A percentile compares a stretch with the other conserved stretches of the same genome.
These are phyloP conservation scores for Phytophthora pluvialis DNA, from an alignment of 352 stramenopile species.

Conservation along the genomic window DNA sequence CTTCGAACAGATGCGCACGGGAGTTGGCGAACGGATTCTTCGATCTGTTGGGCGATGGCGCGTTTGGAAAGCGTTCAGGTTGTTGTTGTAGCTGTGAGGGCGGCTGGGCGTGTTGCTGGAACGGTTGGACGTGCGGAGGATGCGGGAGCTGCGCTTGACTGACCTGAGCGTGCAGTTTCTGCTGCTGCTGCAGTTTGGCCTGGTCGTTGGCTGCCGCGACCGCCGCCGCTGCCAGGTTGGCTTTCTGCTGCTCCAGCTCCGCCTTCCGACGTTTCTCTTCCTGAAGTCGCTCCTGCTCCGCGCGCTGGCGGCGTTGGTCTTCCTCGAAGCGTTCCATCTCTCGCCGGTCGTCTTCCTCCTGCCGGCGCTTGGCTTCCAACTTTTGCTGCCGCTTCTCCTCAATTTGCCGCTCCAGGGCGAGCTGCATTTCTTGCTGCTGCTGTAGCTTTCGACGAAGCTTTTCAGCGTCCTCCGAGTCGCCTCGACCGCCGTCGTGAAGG, in stretches of 20 bases:
- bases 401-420: slow-evolving; percentile 58
- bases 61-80: slow-evolving; percentile 5
- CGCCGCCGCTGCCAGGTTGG: slow-evolving; percentile 41
- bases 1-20: slow-evolving; percentile 58
- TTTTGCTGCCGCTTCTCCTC: slow-evolving; percentile 74
- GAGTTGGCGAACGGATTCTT: slow-evolving; percentile 63
- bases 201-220: slow-evolving; percentile 45
- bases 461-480: slow-evolving; percentile 22
- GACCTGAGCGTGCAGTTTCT: slow-evolving; percentile 27
- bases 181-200: slow-evolving; percentile 45
- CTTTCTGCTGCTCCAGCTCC: slow-evolving; percentile 49
- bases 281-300: slow-evolving; percentile 50
- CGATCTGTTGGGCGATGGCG: slow-evolving; percentile 11
- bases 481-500: slow-evolving; percentile 29
- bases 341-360: slow-evolving; percentile 65
- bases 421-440: slow-evolving; percentile 58
- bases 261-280: slow-evolving; percentile 60
- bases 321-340: slow-evolving; percentile 61
- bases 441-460: slow-evolving; percentile 42
- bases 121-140: slow-evolving; percentile 4
- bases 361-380: slow-evolving; percentile 52
- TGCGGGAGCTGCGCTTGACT: slow-evolving; percentile 19
- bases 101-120: slow-evolving; percentile 13
- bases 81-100: slow-evolving; percentile 1
- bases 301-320: slow-evolving; percentile 50